Base-by-base conservation (phyloP, 1,284 basidiomycete species). In the Apiotrichum laibachii region DNA sequence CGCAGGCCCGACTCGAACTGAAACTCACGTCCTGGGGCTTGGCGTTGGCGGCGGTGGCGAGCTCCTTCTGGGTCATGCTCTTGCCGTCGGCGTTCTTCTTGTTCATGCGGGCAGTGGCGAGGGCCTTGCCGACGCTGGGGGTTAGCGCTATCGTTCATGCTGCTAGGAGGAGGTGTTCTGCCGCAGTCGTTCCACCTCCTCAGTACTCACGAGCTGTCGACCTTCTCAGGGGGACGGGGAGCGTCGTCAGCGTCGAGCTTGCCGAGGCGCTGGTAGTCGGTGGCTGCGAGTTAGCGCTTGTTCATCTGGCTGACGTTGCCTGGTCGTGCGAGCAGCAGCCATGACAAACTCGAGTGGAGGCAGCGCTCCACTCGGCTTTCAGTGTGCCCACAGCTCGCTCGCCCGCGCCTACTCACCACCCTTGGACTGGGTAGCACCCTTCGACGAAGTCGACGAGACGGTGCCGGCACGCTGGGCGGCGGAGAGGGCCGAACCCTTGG, bases 171-270 rank as follows among this genome's bases (percentile, higher is more conserved):
- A 50, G 49, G 21, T 16, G 7, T n/a, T 18, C 10, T n/a, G 8
- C 40, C 7, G 16, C 3, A 18, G 40, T 3, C n/a, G 13, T 9
- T n/a, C 10, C 5, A 11, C 11, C 37, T 15, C 21, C 5, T 2
- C 26, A 1, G 4, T 22, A 72, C 76, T 64, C 59, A 77, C 74
- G 71, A 70, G 39, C 62, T 58, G 59, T 73, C 81, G 66, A 99
- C 82, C 79, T 94, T 96, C 64, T 88, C 75, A 47, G 95, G 96
- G 10, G 96, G 93, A 11, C 93, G 90, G 22, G 97, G 94, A 72
- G 97, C 95, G 79, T 98, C 96, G 70, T 96, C 91, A 58, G 90
- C 86, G 79, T 94, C 93, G 48, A 96, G 86, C 76, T 94, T 94
- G 40, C 90, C 92, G 75, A 95, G 93, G 62, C 85, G 85, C 77